A percentile compares a stretch with the other conserved stretches of the same genome.
Conservation (phyloP, 1,284 basidiomycete species). For the Cutaneotrichosporon sp. region DNA sequence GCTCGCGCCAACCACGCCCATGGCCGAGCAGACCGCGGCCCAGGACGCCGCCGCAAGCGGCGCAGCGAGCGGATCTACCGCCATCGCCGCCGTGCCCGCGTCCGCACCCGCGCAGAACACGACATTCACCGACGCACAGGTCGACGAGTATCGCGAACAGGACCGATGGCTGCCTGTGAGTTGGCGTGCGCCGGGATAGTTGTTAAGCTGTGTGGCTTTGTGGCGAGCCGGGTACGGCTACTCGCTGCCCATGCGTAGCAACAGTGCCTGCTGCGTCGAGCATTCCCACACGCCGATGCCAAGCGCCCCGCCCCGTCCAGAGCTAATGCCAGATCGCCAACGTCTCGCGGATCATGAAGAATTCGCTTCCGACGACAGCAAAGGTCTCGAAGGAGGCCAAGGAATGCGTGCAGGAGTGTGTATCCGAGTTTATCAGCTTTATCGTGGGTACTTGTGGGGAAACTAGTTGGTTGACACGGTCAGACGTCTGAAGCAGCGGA, state of each 20-base stretch:
- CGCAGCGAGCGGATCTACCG: constrained; percentile 8
- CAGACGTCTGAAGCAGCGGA: constrained; percentile 60
- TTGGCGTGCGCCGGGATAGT: constrained; percentile 20
- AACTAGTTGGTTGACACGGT: constrained; percentile 9
- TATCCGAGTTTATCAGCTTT: constrained; percentile 93
- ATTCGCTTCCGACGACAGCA: constrained; percentile 77
- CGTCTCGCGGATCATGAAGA: constrained; percentile 91
- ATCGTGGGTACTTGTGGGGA: too few species aligned
- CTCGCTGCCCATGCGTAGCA: too few species aligned
- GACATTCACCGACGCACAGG: constrained; percentile 76
- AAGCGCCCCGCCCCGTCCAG: not conserved
- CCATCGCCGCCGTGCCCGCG: not conserved
- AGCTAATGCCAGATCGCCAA: constrained; percentile 70
- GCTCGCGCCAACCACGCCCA: not conserved
- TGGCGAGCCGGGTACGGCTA: too few species aligned
- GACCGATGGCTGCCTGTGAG: constrained; percentile 82
- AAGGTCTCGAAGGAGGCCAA: constrained; percentile 97
- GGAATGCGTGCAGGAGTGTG: constrained; percentile 93
- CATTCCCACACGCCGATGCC: too few species aligned
- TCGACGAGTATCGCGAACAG: constrained; percentile 86
- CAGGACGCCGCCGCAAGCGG: constrained; percentile 8
- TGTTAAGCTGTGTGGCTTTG: too few species aligned
- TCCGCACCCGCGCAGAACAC: not conserved
- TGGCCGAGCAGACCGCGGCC: constrained; percentile 10
- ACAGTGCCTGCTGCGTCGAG: too few species aligned